Conservation (phyloP, 139 green algal species). For the Coelastrella sp. region DNA sequence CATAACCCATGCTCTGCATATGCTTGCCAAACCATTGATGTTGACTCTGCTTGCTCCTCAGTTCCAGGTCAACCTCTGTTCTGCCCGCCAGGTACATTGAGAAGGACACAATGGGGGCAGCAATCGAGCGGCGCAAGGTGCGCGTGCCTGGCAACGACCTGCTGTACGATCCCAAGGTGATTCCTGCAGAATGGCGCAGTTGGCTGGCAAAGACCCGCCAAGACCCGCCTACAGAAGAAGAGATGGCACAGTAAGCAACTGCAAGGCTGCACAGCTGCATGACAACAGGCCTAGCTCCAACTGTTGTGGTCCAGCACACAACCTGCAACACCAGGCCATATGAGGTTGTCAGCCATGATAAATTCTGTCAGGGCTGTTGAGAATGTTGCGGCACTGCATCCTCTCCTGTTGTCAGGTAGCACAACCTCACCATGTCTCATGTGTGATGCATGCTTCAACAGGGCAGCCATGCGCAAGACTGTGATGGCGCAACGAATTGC, state of each 20-base stretch:
- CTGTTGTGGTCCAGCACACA: not conserved
- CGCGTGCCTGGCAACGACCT: conserved; percentile 45
- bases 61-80: not conserved
- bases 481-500: conserved; percentile 45
- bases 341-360: not conserved
- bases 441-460: conserved; percentile 23
- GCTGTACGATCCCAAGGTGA: conserved; percentile 47
- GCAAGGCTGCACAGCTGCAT: not conserved
- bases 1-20: too few species aligned
- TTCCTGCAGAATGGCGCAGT: conserved; percentile 63
- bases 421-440: not conserved
- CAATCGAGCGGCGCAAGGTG: conserved; percentile 26
- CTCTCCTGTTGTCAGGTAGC: too few species aligned
- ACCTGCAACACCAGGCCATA: not conserved
- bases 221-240: conserved; percentile 52
- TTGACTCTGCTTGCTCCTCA: not conserved
- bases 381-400: not conserved
- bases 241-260: conserved; percentile 50
- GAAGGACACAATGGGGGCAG: not conserved
- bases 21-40: too few species aligned
- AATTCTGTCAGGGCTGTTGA: not conserved
- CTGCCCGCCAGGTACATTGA: conserved; percentile 24
- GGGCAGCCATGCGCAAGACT: conserved; percentile 30
- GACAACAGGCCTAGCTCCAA: not conserved
- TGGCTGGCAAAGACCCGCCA: conserved; percentile 58